Conservation (phyloP, 2,329 filamentous ascomycete genomes). For the Fusarium burgessii region DNA sequence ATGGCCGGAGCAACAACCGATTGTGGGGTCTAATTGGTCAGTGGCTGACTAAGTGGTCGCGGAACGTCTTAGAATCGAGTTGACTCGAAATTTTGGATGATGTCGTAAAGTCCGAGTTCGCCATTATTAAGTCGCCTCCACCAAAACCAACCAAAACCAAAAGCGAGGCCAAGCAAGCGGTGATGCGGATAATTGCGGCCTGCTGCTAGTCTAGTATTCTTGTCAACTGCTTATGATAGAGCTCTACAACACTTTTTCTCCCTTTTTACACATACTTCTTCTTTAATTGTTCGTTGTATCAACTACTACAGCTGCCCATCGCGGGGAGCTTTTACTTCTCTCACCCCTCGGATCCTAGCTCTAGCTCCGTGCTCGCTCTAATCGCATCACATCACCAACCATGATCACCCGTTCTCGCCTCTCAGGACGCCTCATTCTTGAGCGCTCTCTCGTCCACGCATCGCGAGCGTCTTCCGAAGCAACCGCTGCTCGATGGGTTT, state of each 20-base stretch:
- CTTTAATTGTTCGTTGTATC: slow-evolving; percentile 31
- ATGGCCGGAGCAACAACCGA: slow-evolving; percentile 20
- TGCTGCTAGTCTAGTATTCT: slow-evolving; percentile 21
- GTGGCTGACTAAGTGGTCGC: slow-evolving; percentile 26
- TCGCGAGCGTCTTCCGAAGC: slow-evolving; percentile 43
- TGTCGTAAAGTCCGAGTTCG: slow-evolving; percentile 49
- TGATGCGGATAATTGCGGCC: slow-evolving; percentile 50
- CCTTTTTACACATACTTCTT: slow-evolving; percentile 13
- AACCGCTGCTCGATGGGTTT: slow-evolving; percentile 45
- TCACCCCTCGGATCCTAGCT: slow-evolving; percentile 22
- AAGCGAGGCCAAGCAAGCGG: slow-evolving; percentile 34
- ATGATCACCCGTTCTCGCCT: slow-evolving; percentile 59
- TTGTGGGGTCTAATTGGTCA: slow-evolving; percentile 20
- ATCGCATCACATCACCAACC: slow-evolving; percentile 24
- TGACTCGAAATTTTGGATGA: slow-evolving; percentile 48
- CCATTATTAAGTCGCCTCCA: slow-evolving; percentile 51
- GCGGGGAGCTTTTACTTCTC: slow-evolving; percentile 43
- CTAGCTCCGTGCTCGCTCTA: slow-evolving; percentile 35
- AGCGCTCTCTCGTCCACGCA: slow-evolving; percentile 49
- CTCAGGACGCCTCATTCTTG: slow-evolving; percentile 55
- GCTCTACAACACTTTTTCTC: slow-evolving; percentile 4
- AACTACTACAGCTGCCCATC: slow-evolving; percentile 35
- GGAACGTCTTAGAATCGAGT: slow-evolving; percentile 40
- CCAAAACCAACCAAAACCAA: slow-evolving; percentile 23
- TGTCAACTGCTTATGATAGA: slow-evolving; percentile 25